Conservation (phyloP, 805 yeast species). For the Starmerella powellii region DNA sequence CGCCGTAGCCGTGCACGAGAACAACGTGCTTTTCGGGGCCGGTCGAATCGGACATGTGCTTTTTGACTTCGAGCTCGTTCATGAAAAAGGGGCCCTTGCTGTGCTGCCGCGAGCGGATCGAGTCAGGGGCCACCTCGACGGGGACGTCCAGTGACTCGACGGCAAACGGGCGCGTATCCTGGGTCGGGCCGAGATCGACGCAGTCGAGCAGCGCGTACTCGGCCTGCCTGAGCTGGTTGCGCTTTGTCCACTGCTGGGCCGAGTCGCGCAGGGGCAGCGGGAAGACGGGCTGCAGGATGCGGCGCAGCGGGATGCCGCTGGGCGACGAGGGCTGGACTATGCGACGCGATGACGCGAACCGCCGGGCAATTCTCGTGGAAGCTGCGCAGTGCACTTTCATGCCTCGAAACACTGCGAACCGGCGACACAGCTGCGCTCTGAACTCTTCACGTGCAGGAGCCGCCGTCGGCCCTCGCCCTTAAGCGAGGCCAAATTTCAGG, state of each 20-base stretch:
- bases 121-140: slow-evolving; percentile 3
- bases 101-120: background rate
- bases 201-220: slow-evolving; percentile 42
- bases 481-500: too few relatives aligned
- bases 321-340: slow-evolving; percentile 28
- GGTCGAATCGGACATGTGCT: slow-evolving; percentile 8
- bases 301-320: slow-evolving; percentile 27
- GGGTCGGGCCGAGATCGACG: slow-evolving; percentile 37
- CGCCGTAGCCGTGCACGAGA: slow-evolving; percentile 85
- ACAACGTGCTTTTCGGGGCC: slow-evolving; percentile 43
- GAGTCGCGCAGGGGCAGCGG: slow-evolving; percentile 33
- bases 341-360: background rate
- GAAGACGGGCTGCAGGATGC: slow-evolving; percentile 25
- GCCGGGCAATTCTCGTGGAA: too few relatives aligned
- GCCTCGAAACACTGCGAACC: too few relatives aligned
- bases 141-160: slow-evolving; percentile 32
- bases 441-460: too few relatives aligned
- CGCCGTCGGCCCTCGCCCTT: too few relatives aligned
- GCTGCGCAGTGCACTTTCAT: too few relatives aligned
- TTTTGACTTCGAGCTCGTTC: slow-evolving; percentile 57
- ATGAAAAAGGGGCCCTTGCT: slow-evolving; percentile 28
- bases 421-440: too few relatives aligned
- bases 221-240: slow-evolving; percentile 30
- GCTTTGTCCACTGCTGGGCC: slow-evolving; percentile 35
- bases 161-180: slow-evolving; percentile 17